Evolutionary conservation across 345 rosid species (phyloP).

Genomic region (Lagerstroemia speciosa): DNA sequence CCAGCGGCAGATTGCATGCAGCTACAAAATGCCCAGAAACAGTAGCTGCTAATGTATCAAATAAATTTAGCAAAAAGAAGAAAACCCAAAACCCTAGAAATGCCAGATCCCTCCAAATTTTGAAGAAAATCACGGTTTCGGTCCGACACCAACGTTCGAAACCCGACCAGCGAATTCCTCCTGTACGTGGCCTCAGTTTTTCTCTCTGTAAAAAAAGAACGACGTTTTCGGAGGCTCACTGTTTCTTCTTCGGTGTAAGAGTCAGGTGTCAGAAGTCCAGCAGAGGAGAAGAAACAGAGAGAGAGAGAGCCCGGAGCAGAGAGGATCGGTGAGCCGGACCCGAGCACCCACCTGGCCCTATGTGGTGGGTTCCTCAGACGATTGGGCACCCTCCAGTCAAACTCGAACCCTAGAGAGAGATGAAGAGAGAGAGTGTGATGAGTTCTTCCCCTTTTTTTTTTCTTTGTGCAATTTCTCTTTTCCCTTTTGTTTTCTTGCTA

Average conservation of each 20-base stretch:
- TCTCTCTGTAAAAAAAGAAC: slow-evolving; percentile 9
- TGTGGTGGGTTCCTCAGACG: slow-evolving; percentile 33
- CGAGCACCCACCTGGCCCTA: slow-evolving; percentile 33
- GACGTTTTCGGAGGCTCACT: slow-evolving; percentile 36
- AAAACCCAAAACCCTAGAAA: slow-evolving; percentile 17
- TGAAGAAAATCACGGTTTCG: slow-evolving; percentile 22
- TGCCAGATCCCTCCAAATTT: slow-evolving; percentile 44
- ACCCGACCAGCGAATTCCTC: slow-evolving; percentile 19
- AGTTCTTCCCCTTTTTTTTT: not conserved
- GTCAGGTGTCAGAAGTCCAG: not conserved
- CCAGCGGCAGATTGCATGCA: slow-evolving; percentile 84
- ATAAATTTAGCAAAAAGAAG: not conserved
- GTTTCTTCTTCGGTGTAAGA: slow-evolving; percentile 2
- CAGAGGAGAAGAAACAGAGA: slow-evolving; percentile 18
- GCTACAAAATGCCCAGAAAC: slow-evolving; percentile 14
- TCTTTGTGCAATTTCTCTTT: not conserved
- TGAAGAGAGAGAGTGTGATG: not conserved
- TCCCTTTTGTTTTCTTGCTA: not conserved
- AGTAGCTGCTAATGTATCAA: not conserved
- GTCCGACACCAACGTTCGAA: slow-evolving; percentile 60
- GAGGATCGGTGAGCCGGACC: not conserved
- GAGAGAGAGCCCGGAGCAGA: slow-evolving; percentile 26
- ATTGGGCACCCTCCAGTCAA: slow-evolving; percentile 38
- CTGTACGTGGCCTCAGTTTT: not conserved
- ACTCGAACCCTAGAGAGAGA: slow-evolving; percentile 13